Percentiles rank a stretch among this genome's conserved stretches.
These are phyloP conservation scores for Hyaloscypha variabilis DNA, from an alignment of 495 filamentous ascomycete species.

Conservation along the genomic window DNA sequence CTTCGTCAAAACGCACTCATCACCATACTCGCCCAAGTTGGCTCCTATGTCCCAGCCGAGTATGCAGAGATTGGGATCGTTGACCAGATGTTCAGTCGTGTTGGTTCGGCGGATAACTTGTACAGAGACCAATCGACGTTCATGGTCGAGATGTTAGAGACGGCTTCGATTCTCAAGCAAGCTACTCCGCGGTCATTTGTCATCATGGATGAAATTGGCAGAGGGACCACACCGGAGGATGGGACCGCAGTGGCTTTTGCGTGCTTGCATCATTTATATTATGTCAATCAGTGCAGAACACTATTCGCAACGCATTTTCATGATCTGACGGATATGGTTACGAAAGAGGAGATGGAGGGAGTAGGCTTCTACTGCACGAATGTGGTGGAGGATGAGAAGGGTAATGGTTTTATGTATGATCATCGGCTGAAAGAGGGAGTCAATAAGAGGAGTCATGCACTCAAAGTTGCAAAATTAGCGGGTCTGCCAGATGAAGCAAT, in stretches of 20 bases:
- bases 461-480: constrained; percentile 89
- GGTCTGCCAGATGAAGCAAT: constrained; percentile 69
- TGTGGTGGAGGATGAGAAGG: constrained; percentile 65
- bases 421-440: constrained; percentile 80
- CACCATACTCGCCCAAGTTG: constrained; percentile 87
- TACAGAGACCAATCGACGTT: constrained; percentile 94
- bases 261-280: constrained; percentile 77
- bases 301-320: constrained; percentile 98
- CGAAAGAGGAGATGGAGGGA: constrained; percentile 34
- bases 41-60: constrained; percentile 86
- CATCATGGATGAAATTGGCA: constrained; percentile 98
- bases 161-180: constrained; percentile 65
- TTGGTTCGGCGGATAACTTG: constrained; percentile 91
- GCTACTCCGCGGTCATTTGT: constrained; percentile 79
- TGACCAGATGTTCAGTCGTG: constrained; percentile 89
- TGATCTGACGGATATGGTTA: constrained; percentile 70
- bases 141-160: constrained; percentile 87
- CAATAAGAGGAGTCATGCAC: constrained; percentile 83
- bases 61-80: constrained; percentile 85
- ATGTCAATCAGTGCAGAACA: constrained; percentile 72
- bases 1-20: constrained; percentile 94
- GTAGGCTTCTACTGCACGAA: constrained; percentile 90
- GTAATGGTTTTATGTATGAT: constrained; percentile 76
- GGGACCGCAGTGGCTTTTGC: constrained; percentile 90
- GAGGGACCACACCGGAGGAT: constrained; percentile 91